Evolutionary conservation across 257 asterid genomes (phyloP), one percentile per base, ranked within the genome.

Genomic region (Prunella vulgaris): DNA sequence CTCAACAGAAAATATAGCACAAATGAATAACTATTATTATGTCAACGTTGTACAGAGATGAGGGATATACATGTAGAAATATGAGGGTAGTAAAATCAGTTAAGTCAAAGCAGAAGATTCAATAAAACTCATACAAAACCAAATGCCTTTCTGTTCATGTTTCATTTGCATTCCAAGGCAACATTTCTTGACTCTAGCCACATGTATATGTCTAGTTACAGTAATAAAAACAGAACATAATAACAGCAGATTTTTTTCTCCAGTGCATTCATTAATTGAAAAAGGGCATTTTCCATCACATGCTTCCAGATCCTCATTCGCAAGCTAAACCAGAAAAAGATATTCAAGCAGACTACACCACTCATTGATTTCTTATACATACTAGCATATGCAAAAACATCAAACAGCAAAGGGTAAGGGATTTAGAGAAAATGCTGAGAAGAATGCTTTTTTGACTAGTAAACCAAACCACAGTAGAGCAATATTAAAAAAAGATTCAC

Each of bases 401-500:
- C 48, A 38, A 56, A 38, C 14, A 18, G 12, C n/a, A 7, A 66
- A 21, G 22, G 61, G 10, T 38, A 37, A 18, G 32, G 12, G 57
- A 27, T 44, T 15, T 46, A n/a, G 38, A 49, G 7, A 14, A 40
- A 3, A 32, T 13, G 58, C 37, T 28, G 58, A 25, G 56, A 67
- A 2, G 4, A n/a, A 15, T 21, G 27, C 58, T 21, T 24, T 12
- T 21, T 12, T 20, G 54, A 51, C 60, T 32, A 17, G 52, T 51
- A 28, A 20, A 60, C n/a, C 18, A 53, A 60, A 32, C 33, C 17
- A 59, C 21, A 70, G 10, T 7, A 65, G 66, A 71, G 33, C 14
- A 42, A 40, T 12, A 70, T 22, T 51, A 71, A 77, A 52, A 61
- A 13, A 32, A 15, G 4, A 37, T 22, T 51, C 10, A 82, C 99